Evolutionary conservation across 768 basidiomycete genomes (phyloP), one percentile per base, ranked within the genome.

Genomic region (Podaxis carcinomalis): DNA sequence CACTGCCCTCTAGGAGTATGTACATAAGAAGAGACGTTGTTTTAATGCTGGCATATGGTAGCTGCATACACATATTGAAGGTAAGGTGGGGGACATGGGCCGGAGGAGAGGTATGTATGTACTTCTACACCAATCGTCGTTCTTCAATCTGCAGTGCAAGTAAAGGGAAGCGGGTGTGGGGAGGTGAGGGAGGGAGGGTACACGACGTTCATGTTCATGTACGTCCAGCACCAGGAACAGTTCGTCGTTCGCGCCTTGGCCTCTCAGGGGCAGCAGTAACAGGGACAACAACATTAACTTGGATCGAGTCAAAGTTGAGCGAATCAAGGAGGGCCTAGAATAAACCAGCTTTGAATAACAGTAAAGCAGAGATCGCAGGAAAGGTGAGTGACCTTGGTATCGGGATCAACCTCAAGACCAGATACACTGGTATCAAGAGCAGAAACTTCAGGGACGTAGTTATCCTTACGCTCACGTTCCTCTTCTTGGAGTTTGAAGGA

Each of bases 401-500:
- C 93, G 56, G 80, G 81, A 73, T 99, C 97, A 70, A 99, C 82
- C 73, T 95, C 90, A 58, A 98, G 80, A 54, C 89, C 89, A 47
- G 80, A 83, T 4, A 78, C 78, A 61, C 83, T 79, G 62, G 84
- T 87, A 75, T 95, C 92, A 66, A 99, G 90, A 42, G 97, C 97
- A 56, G 97, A 99, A 40, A 97, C 88, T 72, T 98, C 97, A 65
- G 97, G 97, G 57, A 98, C 96, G 76, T 93, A 98, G 83, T 98
- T 95, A 76, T 99, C 97, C 85, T 98, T 98, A 70, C 96, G 82
- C 79, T 99, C 97, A 64, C 97, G 86, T 80, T 99, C 97, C 78
- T 99, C 97, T 74, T 98, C 97, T 76, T 99, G 97, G 68, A 99
- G 90, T 79, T 98, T 97, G 93, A 98, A 99, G 59, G 97, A 98